Base-by-base conservation (phyloP, 345 rosid genomes). In the Syzygium aromaticum region DNA sequence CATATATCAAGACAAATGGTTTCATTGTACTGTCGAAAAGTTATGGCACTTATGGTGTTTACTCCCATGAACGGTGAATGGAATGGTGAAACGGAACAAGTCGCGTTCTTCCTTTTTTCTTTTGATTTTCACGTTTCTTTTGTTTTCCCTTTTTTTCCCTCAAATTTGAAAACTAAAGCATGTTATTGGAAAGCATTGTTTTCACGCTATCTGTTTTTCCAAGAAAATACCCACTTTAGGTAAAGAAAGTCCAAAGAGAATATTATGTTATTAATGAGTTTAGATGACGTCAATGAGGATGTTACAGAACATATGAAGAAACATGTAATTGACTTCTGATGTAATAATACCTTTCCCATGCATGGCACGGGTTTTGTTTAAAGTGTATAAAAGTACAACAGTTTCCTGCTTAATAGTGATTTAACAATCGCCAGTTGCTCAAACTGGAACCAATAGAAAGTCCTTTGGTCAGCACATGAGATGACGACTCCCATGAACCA, bases 11-110 rank as follows among this genome's bases (percentile, higher is more conserved):
- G 6, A 67, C 6, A 38, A 0, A 33, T 67, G 46, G 8, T 67
- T 5, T 30, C 0, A 30, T 1, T 8, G 6, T 16, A 8, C 3
- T 4, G 5, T 17, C 1, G 22, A 33, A 67, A 30, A 8, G 1
- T 30, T 16, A 64, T 54, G 25, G 4, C 9, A 21, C 22, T 54
- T 54, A 1, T 10, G 7, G 3, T 19, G 57, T 54, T 54, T 19
- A 54, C 3, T 54, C 25, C 7, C 19, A 3, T 53, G 21, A 17
- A 53, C 8, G 54, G 7, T 53, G 59, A 54, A 54, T 21, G 25
- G 46, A 43, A 43, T 6, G 46, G 46, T 43, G 46, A 43, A 43
- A 43, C 46, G 7, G 46, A 43, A 43, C 46, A 43, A 11, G 16
- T 14, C 27, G 67, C 8, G 4, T n/a, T 61, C 28, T 28, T 28